Evolutionary conservation across 169 alveolate species (phyloP).

Genomic region (Babesia gibsoni): DNA sequence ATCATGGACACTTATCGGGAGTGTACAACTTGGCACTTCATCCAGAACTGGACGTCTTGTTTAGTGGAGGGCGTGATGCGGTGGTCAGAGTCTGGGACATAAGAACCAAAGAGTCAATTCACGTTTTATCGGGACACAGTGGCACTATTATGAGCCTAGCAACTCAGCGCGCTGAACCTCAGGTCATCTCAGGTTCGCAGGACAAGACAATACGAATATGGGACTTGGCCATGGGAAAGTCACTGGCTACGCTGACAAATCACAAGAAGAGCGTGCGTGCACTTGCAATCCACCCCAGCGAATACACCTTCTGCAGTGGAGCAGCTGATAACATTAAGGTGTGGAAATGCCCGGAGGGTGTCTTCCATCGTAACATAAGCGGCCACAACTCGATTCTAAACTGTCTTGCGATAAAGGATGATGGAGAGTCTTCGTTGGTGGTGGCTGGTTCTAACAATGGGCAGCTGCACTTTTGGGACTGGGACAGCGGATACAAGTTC

Average conservation of each 20-base stretch:
- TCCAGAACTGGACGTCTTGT: conserved; percentile 93
- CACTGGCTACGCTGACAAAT: conserved; percentile 91
- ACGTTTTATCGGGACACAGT: conserved; percentile 91
- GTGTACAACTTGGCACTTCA: conserved; percentile 94
- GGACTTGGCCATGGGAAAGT: conserved; percentile 96
- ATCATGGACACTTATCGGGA: conserved; percentile 96
- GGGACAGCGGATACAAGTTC: conserved; percentile 93
- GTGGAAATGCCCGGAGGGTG: conserved; percentile 88
- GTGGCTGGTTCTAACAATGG: conserved; percentile 97
- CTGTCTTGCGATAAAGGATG: conserved; percentile 84
- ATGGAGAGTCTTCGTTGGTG: conserved; percentile 85
- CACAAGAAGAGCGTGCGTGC: conserved; percentile 97
- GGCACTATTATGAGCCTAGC: conserved; percentile 90
- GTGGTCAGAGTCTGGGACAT: conserved; percentile 99
- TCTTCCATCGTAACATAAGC: conserved; percentile 76
- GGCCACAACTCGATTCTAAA: conserved; percentile 91
- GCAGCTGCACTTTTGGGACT: conserved; percentile 95
- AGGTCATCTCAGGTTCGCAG: conserved; percentile 93
- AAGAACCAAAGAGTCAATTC: conserved; percentile 92
- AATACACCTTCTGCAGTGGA: conserved; percentile 95
- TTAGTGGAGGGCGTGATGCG: conserved; percentile 98
- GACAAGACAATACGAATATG: conserved; percentile 94
- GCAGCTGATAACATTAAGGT: conserved; percentile 96
- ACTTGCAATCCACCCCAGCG: conserved; percentile 91
- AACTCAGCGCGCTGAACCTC: conserved; percentile 94